Base-by-base conservation (phyloP, 2,329 filamentous ascomycete species). In the Raffaelea ambrosiae region DNA sequence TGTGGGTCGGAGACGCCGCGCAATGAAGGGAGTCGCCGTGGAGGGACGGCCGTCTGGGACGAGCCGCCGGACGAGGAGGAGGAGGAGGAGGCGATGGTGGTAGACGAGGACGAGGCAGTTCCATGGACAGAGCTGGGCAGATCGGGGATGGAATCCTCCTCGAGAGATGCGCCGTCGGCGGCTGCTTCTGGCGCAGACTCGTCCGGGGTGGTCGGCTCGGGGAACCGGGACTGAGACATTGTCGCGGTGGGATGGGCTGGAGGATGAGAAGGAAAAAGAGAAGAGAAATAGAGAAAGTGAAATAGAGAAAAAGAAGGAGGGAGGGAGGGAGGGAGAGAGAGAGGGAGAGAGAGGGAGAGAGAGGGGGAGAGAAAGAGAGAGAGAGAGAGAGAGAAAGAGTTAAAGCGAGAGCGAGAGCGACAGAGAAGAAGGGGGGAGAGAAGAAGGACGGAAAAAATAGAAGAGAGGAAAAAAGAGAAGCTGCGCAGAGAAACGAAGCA, bases 1-100 rank as follows among this genome's bases (percentile, higher is more conserved):
- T 72, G 68, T 19, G 81, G 68, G 44, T 83, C 77, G 47, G 81
- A 80, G 19, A 77, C 65, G 42, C 79, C 77, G 56, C 81, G 77
- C 39, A 81, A 63, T 5, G 79, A 78, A 19, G 79, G 73, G 49
- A 82, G 59, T 62, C 80, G 66, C 62, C 76, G 69, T 48, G 71
- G 51, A 46, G 43, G 53, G 42, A 20, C 51, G 36, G n/a, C 36
- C 20, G 40, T 23, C 18, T 39, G n/a, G 36, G n/a, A 18, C 3
- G 46, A 40, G 8, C 19, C 10, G 18, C n/a, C 22, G 23, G 35
- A 16, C 7, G 36, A 19, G 21, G 7, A 23, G 7, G 35, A 19
- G 5, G 40, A 48, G 7, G 38, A 10, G 4, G 38, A 18, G 21
- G 14, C 33, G 43, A 44, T 5, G 19, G 38, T 16, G 43, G 4